These are phyloP conservation scores for Aspergillus sojae DNA, from an alignment of 2,329 filamentous ascomycete genomes.

Conservation along the genomic window DNA sequence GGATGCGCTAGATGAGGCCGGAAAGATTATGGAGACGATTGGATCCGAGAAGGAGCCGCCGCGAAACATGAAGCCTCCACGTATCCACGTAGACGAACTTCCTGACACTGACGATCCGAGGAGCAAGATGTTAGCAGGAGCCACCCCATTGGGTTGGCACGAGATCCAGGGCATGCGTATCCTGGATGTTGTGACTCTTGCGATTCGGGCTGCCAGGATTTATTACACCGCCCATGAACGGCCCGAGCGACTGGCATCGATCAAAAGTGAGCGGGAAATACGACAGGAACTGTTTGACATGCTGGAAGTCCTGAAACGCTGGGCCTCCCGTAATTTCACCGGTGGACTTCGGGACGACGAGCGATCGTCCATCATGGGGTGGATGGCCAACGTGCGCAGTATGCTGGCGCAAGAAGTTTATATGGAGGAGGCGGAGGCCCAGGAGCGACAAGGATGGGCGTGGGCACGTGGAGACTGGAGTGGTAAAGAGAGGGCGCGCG, in stretches of 20 bases:
- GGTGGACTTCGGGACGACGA: conserved; percentile 81
- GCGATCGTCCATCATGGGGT: conserved; percentile 71
- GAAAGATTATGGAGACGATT: conserved; percentile 62
- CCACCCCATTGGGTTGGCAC: conserved; percentile 67
- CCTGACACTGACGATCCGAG: conserved; percentile 46
- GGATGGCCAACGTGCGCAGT: conserved; percentile 76
- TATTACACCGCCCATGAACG: conserved; percentile 95
- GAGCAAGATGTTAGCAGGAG: conserved; percentile 20
- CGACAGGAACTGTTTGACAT: conserved; percentile 81
- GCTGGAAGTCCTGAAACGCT: conserved; percentile 87
- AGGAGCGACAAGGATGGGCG: conserved; percentile 72
- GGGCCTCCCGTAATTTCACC: conserved; percentile 83
- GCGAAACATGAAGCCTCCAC: conserved; percentile 30
- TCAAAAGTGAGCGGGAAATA: conserved; percentile 84
- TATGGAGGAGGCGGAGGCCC: conserved; percentile 72
- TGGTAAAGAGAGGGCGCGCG: conserved; percentile 73
- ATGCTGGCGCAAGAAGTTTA: conserved; percentile 77
- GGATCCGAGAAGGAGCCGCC: conserved; percentile 34
- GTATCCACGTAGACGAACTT: conserved; percentile 35
- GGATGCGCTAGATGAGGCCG: conserved; percentile 69
- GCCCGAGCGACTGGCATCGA: conserved; percentile 79
- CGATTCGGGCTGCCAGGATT: conserved; percentile 92
- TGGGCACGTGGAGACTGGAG: conserved; percentile 83
- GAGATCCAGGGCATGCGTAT: conserved; percentile 91
- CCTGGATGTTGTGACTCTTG: conserved; percentile 87